These are phyloP conservation scores for Aquilaria sinensis DNA, from an alignment of 345 rosid species.

Conservation along the genomic window DNA sequence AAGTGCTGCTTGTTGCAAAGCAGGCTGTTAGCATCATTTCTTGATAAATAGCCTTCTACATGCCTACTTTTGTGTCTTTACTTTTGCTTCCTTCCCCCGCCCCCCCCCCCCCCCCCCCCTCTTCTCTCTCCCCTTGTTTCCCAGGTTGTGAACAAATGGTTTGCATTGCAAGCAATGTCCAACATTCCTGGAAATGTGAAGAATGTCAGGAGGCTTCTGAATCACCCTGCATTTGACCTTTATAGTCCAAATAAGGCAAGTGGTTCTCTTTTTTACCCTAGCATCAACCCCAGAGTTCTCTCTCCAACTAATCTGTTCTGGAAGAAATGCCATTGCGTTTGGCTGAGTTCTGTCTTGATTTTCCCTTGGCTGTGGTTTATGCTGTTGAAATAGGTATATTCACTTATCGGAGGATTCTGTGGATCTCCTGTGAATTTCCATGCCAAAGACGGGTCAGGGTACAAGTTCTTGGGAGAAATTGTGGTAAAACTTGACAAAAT, in stretches of 20 bases:
- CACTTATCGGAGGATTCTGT: conserved; percentile 82
- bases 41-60: background rate
- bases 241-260: conserved; percentile 90
- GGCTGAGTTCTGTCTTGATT: no score
- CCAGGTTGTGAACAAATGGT: conserved; percentile 98
- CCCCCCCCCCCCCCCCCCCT: background rate
- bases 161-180: conserved; percentile 83
- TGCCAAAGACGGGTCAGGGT: conserved; percentile 95
- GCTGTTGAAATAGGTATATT: conserved; percentile 48
- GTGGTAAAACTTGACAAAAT: conserved; percentile 86
- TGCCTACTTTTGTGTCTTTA: background rate
- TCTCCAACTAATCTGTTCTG: background rate
- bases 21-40: no score
- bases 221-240: conserved; percentile 85
- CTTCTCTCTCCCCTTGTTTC: background rate
- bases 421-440: conserved; percentile 90
- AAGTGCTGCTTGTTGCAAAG: no score
- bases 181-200: conserved; percentile 83
- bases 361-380: background rate
- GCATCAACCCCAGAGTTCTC: background rate
- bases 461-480: conserved; percentile 87
- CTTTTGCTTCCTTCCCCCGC: background rate
- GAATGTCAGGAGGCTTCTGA: conserved; percentile 63
- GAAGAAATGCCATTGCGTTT: background rate
- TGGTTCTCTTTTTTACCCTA: background rate